Percentiles rank a stretch among this genome's conserved stretches.
phyloP scores from a whole-genome alignment of 2,329 filamentous ascomycete species.

The Trichoderma atrobrunneum region DNA sequence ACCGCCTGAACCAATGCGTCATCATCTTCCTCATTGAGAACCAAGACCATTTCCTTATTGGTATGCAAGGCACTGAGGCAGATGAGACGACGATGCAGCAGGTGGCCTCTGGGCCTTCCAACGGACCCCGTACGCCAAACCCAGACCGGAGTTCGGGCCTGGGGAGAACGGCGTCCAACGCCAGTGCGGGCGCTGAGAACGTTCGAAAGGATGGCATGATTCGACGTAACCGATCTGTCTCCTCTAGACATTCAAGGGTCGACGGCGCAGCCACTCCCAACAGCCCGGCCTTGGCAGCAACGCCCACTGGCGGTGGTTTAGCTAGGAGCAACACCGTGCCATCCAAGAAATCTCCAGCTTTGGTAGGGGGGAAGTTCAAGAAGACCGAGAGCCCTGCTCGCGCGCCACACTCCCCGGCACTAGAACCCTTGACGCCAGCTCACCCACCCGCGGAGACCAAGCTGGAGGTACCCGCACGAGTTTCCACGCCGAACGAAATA shows the following conservation, averaged over 20 bases:
- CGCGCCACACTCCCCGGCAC: slow-evolving; percentile 30
- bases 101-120: slow-evolving; percentile 66
- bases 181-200: slow-evolving; percentile 85
- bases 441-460: slow-evolving; percentile 24
- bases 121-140: slow-evolving; percentile 43
- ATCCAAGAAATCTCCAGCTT: slow-evolving; percentile 78
- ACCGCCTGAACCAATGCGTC: slow-evolving; percentile 92
- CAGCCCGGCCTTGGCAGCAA: slow-evolving; percentile 54
- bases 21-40: slow-evolving; percentile 98
- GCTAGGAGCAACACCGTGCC: slow-evolving; percentile 85
- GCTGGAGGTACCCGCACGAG: slow-evolving; percentile 22
- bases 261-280: slow-evolving; percentile 70
- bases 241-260: slow-evolving; percentile 78
- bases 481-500: slow-evolving; percentile 29
- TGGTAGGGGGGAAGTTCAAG: slow-evolving; percentile 66
- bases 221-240: slow-evolving; percentile 85
- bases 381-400: slow-evolving; percentile 32
- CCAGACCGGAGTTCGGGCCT: slow-evolving; percentile 51
- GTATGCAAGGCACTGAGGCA: slow-evolving; percentile 98
- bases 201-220: slow-evolving; percentile 76
- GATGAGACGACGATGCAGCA: slow-evolving; percentile 71
- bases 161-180: slow-evolving; percentile 73
- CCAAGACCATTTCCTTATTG: slow-evolving; percentile 96
- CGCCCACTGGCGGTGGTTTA: slow-evolving; percentile 56
- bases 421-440: slow-evolving; percentile 40